Conservation (phyloP, 352 stramenopile species). For the Albugo candida region DNA sequence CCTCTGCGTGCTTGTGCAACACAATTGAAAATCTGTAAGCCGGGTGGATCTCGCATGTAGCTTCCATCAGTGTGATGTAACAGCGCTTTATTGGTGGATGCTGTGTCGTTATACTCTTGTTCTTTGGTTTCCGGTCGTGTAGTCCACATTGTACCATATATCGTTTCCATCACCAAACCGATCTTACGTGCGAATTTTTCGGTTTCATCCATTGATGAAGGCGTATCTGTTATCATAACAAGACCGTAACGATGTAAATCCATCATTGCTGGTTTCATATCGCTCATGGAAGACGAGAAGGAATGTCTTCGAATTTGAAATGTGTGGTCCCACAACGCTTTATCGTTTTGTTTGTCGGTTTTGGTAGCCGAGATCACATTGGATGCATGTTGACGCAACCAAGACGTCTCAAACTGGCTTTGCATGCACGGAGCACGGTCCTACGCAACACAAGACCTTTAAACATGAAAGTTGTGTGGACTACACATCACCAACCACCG, state of each 20-base stretch:
- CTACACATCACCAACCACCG: conserved; percentile 16
- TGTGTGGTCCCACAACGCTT: conserved; percentile 30
- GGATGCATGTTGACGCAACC: conserved; percentile 61
- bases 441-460: conserved; percentile 7
- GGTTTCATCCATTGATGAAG: conserved; percentile 54
- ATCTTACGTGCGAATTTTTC: conserved; percentile 67
- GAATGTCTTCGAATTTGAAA: conserved; percentile 20
- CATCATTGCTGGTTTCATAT: conserved; percentile 47
- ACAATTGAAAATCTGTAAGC: conserved; percentile 82
- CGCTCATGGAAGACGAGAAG: conserved; percentile 20
- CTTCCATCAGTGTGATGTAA: conserved; percentile 75
- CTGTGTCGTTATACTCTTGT: conserved; percentile 75
- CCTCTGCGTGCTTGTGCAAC: conserved; percentile 45
- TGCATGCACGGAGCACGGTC: conserved; percentile 26
- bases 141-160: conserved; percentile 82
- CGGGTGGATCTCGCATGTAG: conserved; percentile 73
- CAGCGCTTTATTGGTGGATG: conserved; percentile 69
- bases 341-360: conserved; percentile 20
- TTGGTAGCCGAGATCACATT: conserved; percentile 10
- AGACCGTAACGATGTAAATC: conserved; percentile 55
- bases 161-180: conserved; percentile 66
- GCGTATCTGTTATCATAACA: conserved; percentile 39
- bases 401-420: conserved; percentile 48
- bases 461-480: not conserved
- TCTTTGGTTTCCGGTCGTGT: conserved; percentile 50